phyloP scores from a whole-genome alignment of 2,329 filamentous ascomycete species.

The Magnaporthiopsis poae region DNA sequence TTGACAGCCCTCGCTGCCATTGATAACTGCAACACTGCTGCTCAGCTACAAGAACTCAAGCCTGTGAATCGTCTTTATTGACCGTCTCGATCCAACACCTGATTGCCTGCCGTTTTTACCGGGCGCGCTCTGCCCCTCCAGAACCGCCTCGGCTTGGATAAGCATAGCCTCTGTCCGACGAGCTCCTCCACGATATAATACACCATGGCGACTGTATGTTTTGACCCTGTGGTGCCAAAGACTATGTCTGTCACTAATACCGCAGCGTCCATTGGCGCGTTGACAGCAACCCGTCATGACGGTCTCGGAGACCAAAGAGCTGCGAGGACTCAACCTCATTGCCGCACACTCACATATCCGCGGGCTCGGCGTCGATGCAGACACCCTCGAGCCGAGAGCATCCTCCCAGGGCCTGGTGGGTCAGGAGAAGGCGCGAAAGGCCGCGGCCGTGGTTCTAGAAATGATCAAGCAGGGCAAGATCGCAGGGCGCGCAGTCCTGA shows the following conservation, averaged over 20 bases:
- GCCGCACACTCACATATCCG: constrained; percentile 97
- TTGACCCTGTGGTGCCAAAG: background rate
- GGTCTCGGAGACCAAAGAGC: constrained; percentile 88
- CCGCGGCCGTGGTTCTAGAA: constrained; percentile 88
- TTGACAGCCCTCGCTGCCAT: background rate
- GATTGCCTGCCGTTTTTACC: background rate
- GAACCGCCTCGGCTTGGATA: background rate
- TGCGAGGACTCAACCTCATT: constrained; percentile 92
- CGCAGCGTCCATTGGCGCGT: constrained; percentile 1
- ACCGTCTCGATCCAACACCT: background rate
- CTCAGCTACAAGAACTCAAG: no score
- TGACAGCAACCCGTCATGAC: constrained; percentile 52
- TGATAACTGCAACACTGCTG: no score
- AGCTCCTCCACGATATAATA: background rate
- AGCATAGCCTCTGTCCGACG: background rate
- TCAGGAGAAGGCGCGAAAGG: constrained; percentile 92
- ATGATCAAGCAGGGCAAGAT: constrained; percentile 99
- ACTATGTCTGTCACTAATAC: background rate
- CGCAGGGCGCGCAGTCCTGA: constrained; percentile 84
- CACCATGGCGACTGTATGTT: background rate
- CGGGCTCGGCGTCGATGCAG: constrained; percentile 83
- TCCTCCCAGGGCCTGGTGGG: constrained; percentile 89
- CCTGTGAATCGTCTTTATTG: no score
- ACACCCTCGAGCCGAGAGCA: constrained; percentile 76
- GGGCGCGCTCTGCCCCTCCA: constrained; percentile 2